Conservation (phyloP, 495 filamentous ascomycete species). For the Rusavskia elegans region DNA sequence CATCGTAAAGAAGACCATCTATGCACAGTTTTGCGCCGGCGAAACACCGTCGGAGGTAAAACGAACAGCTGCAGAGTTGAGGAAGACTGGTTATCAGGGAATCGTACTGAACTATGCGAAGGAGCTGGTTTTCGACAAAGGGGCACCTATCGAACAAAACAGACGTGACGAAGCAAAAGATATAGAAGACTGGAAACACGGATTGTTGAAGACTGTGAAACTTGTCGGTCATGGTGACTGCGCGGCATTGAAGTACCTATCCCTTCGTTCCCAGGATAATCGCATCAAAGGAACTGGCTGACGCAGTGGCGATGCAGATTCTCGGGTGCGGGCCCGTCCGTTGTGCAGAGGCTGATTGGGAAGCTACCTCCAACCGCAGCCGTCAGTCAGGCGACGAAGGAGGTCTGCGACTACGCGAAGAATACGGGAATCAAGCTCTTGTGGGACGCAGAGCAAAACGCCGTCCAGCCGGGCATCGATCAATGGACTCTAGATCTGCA, state of each 20-base stretch:
- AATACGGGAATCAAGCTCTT: conserved; percentile 58
- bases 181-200: conserved; percentile 55
- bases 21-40: conserved; percentile 32
- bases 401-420: conserved; percentile 62
- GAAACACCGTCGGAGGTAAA: conserved; percentile 22
- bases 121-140: conserved; percentile 27
- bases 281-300: conserved; percentile 6
- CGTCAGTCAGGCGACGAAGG: conserved; percentile 52
- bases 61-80: conserved; percentile 20
- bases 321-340: conserved; percentile 75
- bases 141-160: conserved; percentile 16
- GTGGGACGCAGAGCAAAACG: conserved; percentile 78
- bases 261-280: conserved; percentile 13
- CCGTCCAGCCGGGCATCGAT: conserved; percentile 70
- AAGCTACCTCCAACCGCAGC: conserved; percentile 39
- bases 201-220: conserved; percentile 59
- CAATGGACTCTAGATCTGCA: conserved; percentile 69
- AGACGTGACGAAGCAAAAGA: conserved; percentile 21
- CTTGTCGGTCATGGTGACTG: conserved; percentile 66
- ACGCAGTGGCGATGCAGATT: conserved; percentile 29
- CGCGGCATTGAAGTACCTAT: conserved; percentile 62
- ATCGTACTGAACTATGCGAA: conserved; percentile 31
- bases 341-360: conserved; percentile 45
- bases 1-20: conserved; percentile 28
- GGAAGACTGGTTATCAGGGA: conserved; percentile 27